phyloP scores from a whole-genome alignment of 495 filamentous ascomycete genomes.

The Hyphodiscus hymeniophilus region DNA sequence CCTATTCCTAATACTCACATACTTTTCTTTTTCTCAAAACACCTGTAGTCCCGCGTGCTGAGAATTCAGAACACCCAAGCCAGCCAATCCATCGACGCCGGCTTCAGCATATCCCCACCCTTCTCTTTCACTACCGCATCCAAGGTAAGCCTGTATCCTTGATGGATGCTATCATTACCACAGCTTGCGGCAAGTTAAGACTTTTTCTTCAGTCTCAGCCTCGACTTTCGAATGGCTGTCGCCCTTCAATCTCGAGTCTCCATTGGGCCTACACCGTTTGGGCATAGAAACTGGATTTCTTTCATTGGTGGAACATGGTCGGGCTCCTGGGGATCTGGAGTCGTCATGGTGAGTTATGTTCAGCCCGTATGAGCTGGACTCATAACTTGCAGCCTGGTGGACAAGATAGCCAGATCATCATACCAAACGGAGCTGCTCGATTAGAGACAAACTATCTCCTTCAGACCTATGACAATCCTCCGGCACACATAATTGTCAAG shows the following conservation, averaged over 20 bases:
- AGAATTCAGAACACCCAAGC: no score
- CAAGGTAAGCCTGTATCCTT: not conserved
- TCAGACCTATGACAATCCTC: conserved; percentile 49
- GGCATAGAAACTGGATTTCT: conserved; percentile 51
- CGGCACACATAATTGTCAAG: conserved; percentile 49
- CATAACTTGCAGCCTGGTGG: conserved; percentile 55
- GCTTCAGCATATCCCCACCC: conserved; percentile 13
- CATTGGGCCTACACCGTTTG: conserved; percentile 45
- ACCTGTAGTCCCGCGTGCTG: not conserved
- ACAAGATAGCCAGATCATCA: conserved; percentile 50
- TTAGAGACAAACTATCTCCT: conserved; percentile 47
- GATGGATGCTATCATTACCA: no score
- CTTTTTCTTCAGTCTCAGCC: conserved; percentile 33
- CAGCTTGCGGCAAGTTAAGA: no score
- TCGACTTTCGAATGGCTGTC: conserved; percentile 55
- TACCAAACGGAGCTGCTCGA: conserved; percentile 45
- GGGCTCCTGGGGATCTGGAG: conserved; percentile 51
- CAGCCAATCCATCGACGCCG: no score
- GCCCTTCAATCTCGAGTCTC: conserved; percentile 48
- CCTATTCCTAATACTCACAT: not conserved
- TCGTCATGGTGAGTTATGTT: conserved; percentile 42
- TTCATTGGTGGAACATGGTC: conserved; percentile 52
- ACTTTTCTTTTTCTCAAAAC: not conserved
- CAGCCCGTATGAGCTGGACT: no score
- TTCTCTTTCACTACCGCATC: conserved; percentile 22